Conservation (phyloP, 108 stramenopile species). For the Cyclotella baltica region DNA sequence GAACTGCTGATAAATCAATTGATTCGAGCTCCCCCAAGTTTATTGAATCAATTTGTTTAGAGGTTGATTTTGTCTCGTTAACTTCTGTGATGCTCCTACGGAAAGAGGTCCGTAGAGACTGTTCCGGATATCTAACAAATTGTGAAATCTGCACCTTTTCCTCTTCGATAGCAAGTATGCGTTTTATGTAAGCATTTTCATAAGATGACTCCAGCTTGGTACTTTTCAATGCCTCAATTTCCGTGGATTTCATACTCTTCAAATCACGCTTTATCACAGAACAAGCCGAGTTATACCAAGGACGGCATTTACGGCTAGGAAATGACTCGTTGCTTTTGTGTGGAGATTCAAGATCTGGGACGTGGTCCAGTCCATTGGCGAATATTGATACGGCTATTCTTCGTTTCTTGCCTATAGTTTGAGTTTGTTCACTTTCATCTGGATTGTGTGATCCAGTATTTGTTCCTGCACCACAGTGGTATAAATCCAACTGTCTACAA, state of each 20-base stretch:
- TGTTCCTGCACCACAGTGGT: constrained; percentile 58
- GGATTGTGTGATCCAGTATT: constrained; percentile 2
- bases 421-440: neutral
- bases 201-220: neutral
- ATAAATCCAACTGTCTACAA: constrained; percentile 58
- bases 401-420: constrained; percentile 13
- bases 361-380: constrained; percentile 63
- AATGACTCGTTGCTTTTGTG: constrained; percentile 19
- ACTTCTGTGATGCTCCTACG: constrained; percentile 55
- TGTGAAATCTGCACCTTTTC: constrained; percentile 40
- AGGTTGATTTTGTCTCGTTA: neutral
- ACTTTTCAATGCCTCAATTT: neutral
- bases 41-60: constrained; percentile 55
- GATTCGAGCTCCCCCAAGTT: constrained; percentile 53
- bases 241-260: neutral
- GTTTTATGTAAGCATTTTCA: constrained; percentile 5
- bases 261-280: constrained; percentile 7
- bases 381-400: constrained; percentile 62
- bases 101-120: constrained; percentile 29
- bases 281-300: constrained; percentile 67
- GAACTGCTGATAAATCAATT: constrained; percentile 56
- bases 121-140: constrained; percentile 37
- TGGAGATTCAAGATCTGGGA: constrained; percentile 29
- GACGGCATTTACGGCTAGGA: constrained; percentile 47
- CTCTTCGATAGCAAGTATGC: constrained; percentile 22